A percentile compares a stretch with the other conserved stretches of the same genome.
Conservation (phyloP, 148 eudicot genomes). For the Oxyria digyna region DNA sequence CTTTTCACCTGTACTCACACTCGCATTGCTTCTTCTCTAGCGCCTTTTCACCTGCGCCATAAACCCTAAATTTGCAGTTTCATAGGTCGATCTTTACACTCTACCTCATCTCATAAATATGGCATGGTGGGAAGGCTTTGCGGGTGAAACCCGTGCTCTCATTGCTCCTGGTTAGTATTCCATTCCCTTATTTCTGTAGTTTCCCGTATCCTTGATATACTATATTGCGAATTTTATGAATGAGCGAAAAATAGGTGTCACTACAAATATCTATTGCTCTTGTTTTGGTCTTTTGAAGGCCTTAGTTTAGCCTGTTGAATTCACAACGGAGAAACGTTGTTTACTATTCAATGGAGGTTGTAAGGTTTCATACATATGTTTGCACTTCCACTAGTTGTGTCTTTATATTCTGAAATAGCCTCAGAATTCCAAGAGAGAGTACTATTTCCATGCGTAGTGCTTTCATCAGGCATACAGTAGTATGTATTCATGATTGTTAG, state of each 20-base stretch:
- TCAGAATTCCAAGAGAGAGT: neutral
- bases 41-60: too few species aligned
- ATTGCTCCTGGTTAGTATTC: constrained; percentile 57
- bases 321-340: neutral
- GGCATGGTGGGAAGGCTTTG: constrained; percentile 62
- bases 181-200: neutral
- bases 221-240: neutral
- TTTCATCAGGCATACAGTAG: neutral
- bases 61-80: neutral
- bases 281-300: neutral
- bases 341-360: neutral
- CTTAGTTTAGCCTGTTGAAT: neutral
- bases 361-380: neutral
- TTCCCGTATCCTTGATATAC: neutral
- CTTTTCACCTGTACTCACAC: too few species aligned
- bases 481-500: too few species aligned
- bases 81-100: neutral
- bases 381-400: neutral
- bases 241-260: neutral
- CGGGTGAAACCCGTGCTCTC: constrained; percentile 55
- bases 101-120: constrained; percentile 14
- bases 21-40: too few species aligned
- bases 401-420: neutral
- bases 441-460: neutral
- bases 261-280: neutral